Base-by-base conservation (phyloP, 225 moss, liverwort and hornwort genomes). In the Bryoerythrophyllum caledonicum region DNA sequence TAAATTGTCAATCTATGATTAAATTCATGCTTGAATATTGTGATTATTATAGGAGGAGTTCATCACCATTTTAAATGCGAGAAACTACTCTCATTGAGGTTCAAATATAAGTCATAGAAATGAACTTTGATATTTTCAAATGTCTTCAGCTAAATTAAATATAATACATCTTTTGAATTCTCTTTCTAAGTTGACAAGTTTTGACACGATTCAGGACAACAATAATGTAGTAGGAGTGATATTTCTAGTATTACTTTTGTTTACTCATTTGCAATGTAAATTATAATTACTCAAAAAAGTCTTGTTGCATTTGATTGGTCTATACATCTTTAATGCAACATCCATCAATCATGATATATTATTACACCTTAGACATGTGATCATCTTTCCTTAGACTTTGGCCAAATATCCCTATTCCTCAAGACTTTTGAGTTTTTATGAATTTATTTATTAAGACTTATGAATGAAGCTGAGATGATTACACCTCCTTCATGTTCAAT, bases 21-120 rank as follows among this genome's bases (percentile, higher is more conserved):
- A 15, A 19, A 65, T 68, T 68, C n/a, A 23, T 53, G 35, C 15
- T 52, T 67, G 34, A 80, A 54, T 17, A 17, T 4, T 72, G 15
- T 68, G 21, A 60, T 60, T 28, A 30, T 65, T 74, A 82, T 79
- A 89, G 86, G 86, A 86, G 46, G 86, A 86, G 15, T 89, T 89
- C 27, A 86, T 86, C 44, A 7, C 81, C 40, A 86, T 86, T 63
- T 67, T 89, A 67, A 89, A 86, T 75, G 86, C 86, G 68, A 68
- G 86, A 74, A 86, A 83, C 74, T 89, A 83, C 43, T 74, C 79
- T 4, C 86, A 84, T 35, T 86, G 49, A 83, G 41, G 11, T 26
- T 48, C 43, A 23, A 38, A 38, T 38, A 60, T 28, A 17, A 54
- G 10, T 52, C 23, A 16, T 40, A 68, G 56, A 55, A 61, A 21